phyloP scores from a whole-genome alignment of 2,329 filamentous ascomycete genomes.

The Cordyceps javanica region DNA sequence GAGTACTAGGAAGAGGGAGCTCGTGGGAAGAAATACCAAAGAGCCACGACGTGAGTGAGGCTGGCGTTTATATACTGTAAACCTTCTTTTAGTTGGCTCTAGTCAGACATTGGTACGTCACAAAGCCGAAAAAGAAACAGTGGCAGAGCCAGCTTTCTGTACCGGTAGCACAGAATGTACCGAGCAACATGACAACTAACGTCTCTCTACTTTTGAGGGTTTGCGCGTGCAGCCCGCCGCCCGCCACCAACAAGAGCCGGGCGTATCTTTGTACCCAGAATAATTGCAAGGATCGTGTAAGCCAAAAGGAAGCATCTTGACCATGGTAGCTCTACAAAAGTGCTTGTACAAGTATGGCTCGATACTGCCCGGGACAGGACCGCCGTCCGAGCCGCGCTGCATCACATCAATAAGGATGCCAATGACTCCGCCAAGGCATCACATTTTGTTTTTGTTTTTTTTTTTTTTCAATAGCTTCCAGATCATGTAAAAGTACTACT shows the following conservation, averaged over 20 bases:
- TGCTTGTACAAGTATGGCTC: too few species aligned
- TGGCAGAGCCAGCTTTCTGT: neutral
- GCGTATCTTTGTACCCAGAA: neutral
- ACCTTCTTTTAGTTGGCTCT: neutral
- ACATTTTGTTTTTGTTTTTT: too few species aligned
- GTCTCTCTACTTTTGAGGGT: neutral
- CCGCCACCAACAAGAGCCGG: neutral
- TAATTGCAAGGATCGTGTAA: neutral
- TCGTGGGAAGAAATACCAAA: neutral
- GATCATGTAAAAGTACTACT: too few species aligned
- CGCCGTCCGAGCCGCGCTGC: too few species aligned
- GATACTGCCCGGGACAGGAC: too few species aligned
- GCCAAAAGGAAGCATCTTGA: too few species aligned
- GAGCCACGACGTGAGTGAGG: neutral
- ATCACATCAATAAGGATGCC: too few species aligned
- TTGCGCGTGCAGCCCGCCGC: neutral
- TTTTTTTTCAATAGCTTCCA: too few species aligned
- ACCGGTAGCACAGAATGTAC: neutral
- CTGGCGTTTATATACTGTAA: neutral
- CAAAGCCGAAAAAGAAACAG: neutral
- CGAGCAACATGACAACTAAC: slow-evolving; percentile 10
- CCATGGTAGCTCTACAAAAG: too few species aligned
- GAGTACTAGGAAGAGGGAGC: neutral
- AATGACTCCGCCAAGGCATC: too few species aligned
- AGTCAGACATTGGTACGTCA: neutral